These are phyloP conservation scores for Glomus cerebriforme DNA, from an alignment of 192 early-diverging fungal species.

Conservation along the genomic window DNA sequence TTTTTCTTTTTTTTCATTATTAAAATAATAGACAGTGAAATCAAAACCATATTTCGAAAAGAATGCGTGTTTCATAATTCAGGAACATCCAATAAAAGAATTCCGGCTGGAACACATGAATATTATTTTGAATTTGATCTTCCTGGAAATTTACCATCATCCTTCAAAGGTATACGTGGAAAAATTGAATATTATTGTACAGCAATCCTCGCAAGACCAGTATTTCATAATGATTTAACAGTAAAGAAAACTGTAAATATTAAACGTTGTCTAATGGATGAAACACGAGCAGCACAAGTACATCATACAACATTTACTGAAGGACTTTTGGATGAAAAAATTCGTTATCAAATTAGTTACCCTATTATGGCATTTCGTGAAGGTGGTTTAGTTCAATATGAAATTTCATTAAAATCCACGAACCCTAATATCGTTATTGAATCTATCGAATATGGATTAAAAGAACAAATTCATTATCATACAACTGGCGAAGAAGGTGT, in stretches of 20 bases:
- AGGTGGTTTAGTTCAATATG: conserved; percentile 38
- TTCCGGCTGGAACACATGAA: conserved; percentile 16
- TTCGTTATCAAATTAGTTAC: conserved; percentile 36
- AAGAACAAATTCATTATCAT: conserved; percentile 40
- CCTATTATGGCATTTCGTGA: conserved; percentile 41
- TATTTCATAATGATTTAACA: conserved; percentile 36
- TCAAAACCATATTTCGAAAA: conserved; percentile 14
- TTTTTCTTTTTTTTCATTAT: background rate
- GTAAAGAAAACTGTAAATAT: conserved; percentile 29
- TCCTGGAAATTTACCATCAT: conserved; percentile 34
- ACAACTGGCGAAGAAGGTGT: conserved; percentile 34
- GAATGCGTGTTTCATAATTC: conserved; percentile 5
- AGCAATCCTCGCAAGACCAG: conserved; percentile 31
- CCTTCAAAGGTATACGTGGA: conserved; percentile 38
- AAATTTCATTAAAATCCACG: conserved; percentile 31
- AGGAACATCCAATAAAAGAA: background rate
- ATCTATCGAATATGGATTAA: conserved; percentile 40
- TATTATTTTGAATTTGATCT: conserved; percentile 14
- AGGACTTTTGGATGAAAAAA: conserved; percentile 22
- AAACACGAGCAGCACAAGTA: too few relatives aligned
- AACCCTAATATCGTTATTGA: conserved; percentile 22
- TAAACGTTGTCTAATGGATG: conserved; percentile 36
- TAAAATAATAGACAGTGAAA: background rate
- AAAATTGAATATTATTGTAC: conserved; percentile 37
- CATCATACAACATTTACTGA: conserved; percentile 2